Percentiles rank a stretch among this genome's conserved stretches.
Evolutionary conservation across 2,329 filamentous ascomycete species (phyloP).

Genomic region (Pestalotiopsis sp.): DNA sequence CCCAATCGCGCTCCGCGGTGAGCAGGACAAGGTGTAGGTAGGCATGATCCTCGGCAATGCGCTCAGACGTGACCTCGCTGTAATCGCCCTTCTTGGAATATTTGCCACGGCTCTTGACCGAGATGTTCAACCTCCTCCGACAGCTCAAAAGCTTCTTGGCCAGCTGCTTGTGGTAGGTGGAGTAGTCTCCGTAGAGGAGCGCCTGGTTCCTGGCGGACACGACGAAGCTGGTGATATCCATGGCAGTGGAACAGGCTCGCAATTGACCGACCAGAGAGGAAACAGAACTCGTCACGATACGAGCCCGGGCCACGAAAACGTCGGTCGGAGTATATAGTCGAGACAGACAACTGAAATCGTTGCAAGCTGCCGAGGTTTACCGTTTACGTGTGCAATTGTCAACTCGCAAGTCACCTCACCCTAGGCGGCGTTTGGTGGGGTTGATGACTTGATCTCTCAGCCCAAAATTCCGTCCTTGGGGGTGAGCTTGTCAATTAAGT

Average conservation of each 20-base stretch:
- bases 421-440: neutral
- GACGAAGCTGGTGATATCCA: constrained; percentile 91
- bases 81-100: constrained; percentile 66
- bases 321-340: neutral
- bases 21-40: constrained; percentile 81
- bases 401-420: neutral
- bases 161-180: constrained; percentile 79
- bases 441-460: neutral
- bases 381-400: neutral
- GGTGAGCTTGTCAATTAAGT: neutral
- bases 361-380: neutral
- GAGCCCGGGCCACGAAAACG: neutral
- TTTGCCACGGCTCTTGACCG: constrained; percentile 85
- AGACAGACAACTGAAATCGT: neutral
- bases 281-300: neutral
- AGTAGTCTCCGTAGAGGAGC: constrained; percentile 86
- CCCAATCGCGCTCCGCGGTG: constrained; percentile 89
- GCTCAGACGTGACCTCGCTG: constrained; percentile 68
- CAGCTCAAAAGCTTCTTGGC: constrained; percentile 80
- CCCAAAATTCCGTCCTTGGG: neutral
- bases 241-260: constrained; percentile 37
- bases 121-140: constrained; percentile 82
- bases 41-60: constrained; percentile 77
- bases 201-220: constrained; percentile 79
- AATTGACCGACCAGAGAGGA: neutral